Percentiles rank a stretch among this genome's conserved stretches.
phyloP scores from a whole-genome alignment of 2,329 filamentous ascomycete species.

The Ceratocystis albifundus region DNA sequence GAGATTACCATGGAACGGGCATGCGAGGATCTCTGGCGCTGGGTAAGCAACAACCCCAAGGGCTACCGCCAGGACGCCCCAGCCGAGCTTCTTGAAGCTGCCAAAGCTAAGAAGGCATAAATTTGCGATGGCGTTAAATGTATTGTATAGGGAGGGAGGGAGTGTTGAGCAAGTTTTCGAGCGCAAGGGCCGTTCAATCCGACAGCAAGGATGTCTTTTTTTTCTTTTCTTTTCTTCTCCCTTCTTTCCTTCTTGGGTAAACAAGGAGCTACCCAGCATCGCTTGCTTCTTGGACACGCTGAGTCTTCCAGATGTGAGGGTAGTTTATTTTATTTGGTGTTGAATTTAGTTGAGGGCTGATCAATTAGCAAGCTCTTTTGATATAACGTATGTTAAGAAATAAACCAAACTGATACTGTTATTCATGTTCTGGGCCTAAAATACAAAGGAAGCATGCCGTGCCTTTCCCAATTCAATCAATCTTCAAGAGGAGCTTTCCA shows the following conservation, averaged over 20 bases:
- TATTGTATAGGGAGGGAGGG: background rate
- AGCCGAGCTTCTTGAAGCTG: conserved; percentile 57
- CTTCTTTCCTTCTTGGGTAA: background rate
- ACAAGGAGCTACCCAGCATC: background rate
- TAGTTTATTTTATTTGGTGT: background rate
- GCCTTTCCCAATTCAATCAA: conserved; percentile 32
- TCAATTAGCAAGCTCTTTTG: background rate
- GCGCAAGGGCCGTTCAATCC: background rate
- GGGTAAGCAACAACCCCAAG: conserved; percentile 93
- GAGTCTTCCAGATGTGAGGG: background rate
- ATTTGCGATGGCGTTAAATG: conserved; percentile 3
- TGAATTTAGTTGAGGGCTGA: background rate
- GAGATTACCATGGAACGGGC: conserved; percentile 83
- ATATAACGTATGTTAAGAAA: conserved; percentile 22
- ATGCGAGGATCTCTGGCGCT: conserved; percentile 88
- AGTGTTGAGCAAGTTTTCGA: background rate
- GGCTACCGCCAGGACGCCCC: conserved; percentile 91
- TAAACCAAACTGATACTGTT: conserved; percentile 24
- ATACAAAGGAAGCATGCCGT: background rate
- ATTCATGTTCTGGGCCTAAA: background rate
- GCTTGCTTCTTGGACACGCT: background rate
- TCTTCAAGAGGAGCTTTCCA: conserved; percentile 68
- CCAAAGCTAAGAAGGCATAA: conserved; percentile 40
- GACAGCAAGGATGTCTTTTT: background rate
- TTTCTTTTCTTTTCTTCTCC: background rate